Evolutionary conservation across 179 eudicot species (phyloP).

Genomic region (Heliamphora pulchella): DNA sequence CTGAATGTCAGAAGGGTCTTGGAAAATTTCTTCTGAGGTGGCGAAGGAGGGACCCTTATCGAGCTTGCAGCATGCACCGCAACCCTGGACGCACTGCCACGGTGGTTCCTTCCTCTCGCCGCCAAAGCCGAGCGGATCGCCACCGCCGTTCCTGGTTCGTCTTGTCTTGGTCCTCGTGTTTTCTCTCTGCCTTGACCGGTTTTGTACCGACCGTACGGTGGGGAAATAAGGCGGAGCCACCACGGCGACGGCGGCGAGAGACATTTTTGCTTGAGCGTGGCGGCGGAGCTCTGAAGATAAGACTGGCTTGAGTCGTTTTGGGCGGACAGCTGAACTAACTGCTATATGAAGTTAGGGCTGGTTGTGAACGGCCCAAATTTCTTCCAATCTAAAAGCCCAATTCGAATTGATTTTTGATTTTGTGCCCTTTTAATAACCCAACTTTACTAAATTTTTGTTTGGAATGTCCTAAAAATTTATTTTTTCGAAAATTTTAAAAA

Average conservation of each 20-base stretch:
- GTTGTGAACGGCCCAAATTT: neutral
- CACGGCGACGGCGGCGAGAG: constrained; percentile 16
- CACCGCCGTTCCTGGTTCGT: constrained; percentile 10
- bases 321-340: neutral
- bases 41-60: constrained; percentile 78
- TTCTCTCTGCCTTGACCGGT: constrained; percentile 13
- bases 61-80: constrained; percentile 96
- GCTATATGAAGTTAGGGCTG: neutral
- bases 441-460: no score
- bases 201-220: constrained; percentile 20
- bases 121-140: constrained; percentile 39
- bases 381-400: neutral
- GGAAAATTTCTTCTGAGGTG: constrained; percentile 76
- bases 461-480: no score
- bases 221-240: constrained; percentile 20
- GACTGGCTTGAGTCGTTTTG: neutral
- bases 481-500: no score
- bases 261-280: constrained; percentile 13
- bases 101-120: constrained; percentile 46
- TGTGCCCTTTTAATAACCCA: no score
- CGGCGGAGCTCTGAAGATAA: constrained; percentile 25
- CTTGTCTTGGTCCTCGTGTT: constrained; percentile 16
- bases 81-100: constrained; percentile 71
- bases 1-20: constrained; percentile 61
- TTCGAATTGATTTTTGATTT: no score